Evolutionary conservation across 1,284 basidiomycete species (phyloP).

Genomic region (Leccinum holopus): DNA sequence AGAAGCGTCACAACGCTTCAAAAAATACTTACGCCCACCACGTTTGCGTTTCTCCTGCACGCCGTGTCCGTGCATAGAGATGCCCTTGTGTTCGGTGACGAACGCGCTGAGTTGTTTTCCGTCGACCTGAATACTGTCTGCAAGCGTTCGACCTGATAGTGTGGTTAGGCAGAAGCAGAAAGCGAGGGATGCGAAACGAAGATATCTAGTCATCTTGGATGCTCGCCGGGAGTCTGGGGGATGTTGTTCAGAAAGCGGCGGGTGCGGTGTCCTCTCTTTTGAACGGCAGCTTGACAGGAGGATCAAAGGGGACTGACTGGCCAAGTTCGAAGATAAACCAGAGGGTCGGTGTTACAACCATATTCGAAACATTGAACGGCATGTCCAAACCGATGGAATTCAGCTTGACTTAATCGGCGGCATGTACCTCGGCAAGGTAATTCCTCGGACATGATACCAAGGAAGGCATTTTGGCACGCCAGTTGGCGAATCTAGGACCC

Average conservation of each 20-base stretch:
- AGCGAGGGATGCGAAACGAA: conserved; percentile 10
- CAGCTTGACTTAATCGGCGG: conserved; percentile 1
- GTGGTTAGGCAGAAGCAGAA: conserved; percentile 13
- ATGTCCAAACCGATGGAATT: conserved; percentile 16
- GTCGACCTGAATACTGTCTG: background rate
- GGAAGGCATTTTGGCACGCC: background rate
- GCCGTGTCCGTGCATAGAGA: background rate
- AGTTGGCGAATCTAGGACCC: background rate
- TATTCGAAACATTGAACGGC: conserved; percentile 4
- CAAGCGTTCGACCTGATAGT: conserved; percentile 6
- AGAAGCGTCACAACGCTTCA: conserved; percentile 23
- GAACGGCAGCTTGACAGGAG: background rate
- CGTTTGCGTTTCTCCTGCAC: conserved; percentile 21
- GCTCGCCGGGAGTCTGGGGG: background rate
- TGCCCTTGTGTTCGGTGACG: conserved; percentile 3
- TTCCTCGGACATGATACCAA: background rate
- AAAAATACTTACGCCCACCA: conserved; percentile 13
- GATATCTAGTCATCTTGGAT: conserved; percentile 15
- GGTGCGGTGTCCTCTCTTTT: background rate
- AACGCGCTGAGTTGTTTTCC: conserved; percentile 6
- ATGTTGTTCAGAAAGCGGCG: background rate
- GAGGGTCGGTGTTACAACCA: background rate
- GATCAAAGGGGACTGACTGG: background rate
- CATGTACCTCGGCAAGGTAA: background rate
- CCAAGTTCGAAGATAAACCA: background rate